Percentiles rank a stretch among this genome's conserved stretches.
phyloP scores from a whole-genome alignment of 495 filamentous ascomycete species.

The Elasticomyces elasticus region DNA sequence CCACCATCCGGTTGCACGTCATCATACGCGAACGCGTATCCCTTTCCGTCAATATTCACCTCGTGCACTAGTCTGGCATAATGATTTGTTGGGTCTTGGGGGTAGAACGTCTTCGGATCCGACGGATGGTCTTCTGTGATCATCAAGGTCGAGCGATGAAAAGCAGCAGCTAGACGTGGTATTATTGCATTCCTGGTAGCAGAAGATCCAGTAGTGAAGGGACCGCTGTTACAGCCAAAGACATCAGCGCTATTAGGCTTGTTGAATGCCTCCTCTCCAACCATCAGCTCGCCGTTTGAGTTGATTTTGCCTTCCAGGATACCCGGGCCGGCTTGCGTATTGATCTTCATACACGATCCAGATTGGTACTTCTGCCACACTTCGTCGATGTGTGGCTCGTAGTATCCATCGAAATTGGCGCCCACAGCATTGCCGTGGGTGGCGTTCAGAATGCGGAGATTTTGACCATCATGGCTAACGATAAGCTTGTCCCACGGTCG shows the following conservation, averaged over 20 bases:
- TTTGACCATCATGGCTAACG: constrained; percentile 40
- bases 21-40: constrained; percentile 74
- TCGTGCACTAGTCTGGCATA: constrained; percentile 59
- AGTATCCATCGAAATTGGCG: constrained; percentile 52
- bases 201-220: constrained; percentile 48
- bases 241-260: constrained; percentile 54
- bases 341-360: constrained; percentile 39
- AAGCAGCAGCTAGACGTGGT: constrained; percentile 56
- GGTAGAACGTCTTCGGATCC: constrained; percentile 41
- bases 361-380: constrained; percentile 53
- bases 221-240: constrained; percentile 61
- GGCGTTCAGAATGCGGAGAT: constrained; percentile 55
- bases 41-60: constrained; percentile 49
- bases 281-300: constrained; percentile 39
- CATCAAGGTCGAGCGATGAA: constrained; percentile 58
- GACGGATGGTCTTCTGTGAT: constrained; percentile 19
- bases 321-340: constrained; percentile 51
- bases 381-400: constrained; percentile 48
- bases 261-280: constrained; percentile 44
- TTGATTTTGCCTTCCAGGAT: constrained; percentile 44
- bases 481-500: constrained; percentile 58
- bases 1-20: constrained; percentile 54
- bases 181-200: constrained; percentile 44
- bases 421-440: constrained; percentile 52
- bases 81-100: constrained; percentile 54